Evolutionary conservation across 371 early-diverging fungal species (phyloP).

Genomic region (Batrachochytrium dendrobatidis): DNA sequence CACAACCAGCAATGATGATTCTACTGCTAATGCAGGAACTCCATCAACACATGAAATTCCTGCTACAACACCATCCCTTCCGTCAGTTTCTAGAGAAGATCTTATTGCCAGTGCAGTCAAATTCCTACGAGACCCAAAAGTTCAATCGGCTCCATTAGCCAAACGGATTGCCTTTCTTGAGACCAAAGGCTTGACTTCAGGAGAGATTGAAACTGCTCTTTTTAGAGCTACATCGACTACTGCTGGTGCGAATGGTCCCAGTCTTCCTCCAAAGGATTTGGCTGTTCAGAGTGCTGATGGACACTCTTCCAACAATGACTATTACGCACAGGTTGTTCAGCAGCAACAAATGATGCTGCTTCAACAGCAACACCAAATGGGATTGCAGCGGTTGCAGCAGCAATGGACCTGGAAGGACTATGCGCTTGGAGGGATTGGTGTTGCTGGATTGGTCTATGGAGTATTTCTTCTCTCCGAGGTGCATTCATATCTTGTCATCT

Average conservation of each 20-base stretch:
- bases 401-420: conserved; percentile 88
- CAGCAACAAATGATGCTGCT: conserved; percentile 1
- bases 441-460: conserved; percentile 82
- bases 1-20: no score
- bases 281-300: no score
- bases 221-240: conserved; percentile 19
- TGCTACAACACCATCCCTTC: not conserved
- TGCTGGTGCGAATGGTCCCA: not conserved
- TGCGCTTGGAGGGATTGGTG: conserved; percentile 79
- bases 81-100: conserved; percentile 31
- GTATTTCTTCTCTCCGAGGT: conserved; percentile 73
- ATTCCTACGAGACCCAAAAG: conserved; percentile 89
- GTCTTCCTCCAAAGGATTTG: no score
- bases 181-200: conserved; percentile 84
- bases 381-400: conserved; percentile 13
- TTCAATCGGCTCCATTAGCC: conserved; percentile 75
- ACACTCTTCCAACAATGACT: no score
- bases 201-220: conserved; percentile 90
- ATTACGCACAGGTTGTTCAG: not conserved
- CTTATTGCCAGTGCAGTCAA: conserved; percentile 80
- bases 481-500: no score
- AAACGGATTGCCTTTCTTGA: conserved; percentile 91
- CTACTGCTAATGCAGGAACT: no score
- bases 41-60: no score
- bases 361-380: conserved; percentile 23